Evolutionary conservation across 1,139 yeast species (phyloP), one percentile per base, ranked within the genome.

Genomic region (Eremothecium cymbalariae): DNA sequence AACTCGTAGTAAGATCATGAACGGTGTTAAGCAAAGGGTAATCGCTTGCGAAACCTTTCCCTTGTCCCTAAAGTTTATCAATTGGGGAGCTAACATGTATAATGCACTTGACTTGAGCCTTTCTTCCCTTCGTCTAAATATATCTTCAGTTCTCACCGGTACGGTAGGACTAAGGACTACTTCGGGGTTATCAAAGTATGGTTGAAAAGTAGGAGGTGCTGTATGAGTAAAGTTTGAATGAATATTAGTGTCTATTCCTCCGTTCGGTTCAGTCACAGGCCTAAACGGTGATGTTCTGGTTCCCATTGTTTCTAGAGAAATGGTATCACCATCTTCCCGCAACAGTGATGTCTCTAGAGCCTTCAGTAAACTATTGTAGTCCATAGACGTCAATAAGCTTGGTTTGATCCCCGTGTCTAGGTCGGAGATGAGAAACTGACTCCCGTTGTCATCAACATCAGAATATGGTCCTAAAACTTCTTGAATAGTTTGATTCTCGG

Each of bases 361-460:
- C 8, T 45, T 29, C 20, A 54, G 40, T 3, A 55, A 33, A 27
- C 41, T 45, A 30, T 43, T 49, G 31, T 46, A 50, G 35, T 55
- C 59, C 53, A 55, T 43, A 2, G 54, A 54, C 2, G 57, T 44
- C 7, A 55, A 42, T 5, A 55, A 24, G 33, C 50, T 55, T n/a
- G 55, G 57, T 33, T 49, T 50, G 6, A 51, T 46, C 4, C 43
- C 42, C 7, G 45, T 31, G 17, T 40, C 41, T 5, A 18, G 9
- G 14, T 34, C 36, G 6, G 33, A 9, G 9, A 14, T 29, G 25
- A 21, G 16, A 11, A 12, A 19, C 18, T 30, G 15, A 8, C 26
- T 20, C 12, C 18, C 28, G 19, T 17, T 9, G 6, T 33, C 35
- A 7, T 30, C 29, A 15, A 15, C n/a, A 12, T 20, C 30, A 9